Conservation (phyloP, 1,284 basidiomycete genomes). For the Ceratobasidium sp. region DNA sequence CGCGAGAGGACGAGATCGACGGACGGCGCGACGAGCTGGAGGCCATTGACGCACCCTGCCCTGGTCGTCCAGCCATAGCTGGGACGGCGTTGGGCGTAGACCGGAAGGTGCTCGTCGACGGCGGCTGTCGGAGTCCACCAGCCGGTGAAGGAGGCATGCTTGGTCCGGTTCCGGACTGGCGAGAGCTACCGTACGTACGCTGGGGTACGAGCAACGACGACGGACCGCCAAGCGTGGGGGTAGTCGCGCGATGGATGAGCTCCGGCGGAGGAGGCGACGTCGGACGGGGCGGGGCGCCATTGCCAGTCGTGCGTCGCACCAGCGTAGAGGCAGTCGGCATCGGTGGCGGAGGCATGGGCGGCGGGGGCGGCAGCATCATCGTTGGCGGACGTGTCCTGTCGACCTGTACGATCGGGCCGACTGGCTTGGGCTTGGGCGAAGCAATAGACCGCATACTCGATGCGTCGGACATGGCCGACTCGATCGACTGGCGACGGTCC, state of each 20-base stretch:
- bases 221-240: constrained; percentile 70
- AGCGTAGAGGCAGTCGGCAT: constrained; percentile 58
- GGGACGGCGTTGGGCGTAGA: constrained; percentile 70
- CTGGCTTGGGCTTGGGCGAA: constrained; percentile 48
- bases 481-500: constrained; percentile 63
- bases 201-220: constrained; percentile 63
- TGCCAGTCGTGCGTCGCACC: constrained; percentile 52
- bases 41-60: constrained; percentile 24
- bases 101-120: constrained; percentile 82
- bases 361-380: constrained; percentile 87
- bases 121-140: constrained; percentile 68
- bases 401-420: constrained; percentile 55
- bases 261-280: constrained; percentile 90
- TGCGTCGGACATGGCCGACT: constrained; percentile 58
- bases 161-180: constrained; percentile 67
- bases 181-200: constrained; percentile 56
- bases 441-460: constrained; percentile 33
- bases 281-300: constrained; percentile 76
- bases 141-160: constrained; percentile 75
- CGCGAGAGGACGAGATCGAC: constrained; percentile 69
- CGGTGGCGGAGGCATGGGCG: constrained; percentile 79
- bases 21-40: constrained; percentile 69
- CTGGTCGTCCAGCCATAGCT: constrained; percentile 33
- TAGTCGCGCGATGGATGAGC: constrained; percentile 85
- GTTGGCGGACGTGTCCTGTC: constrained; percentile 85